These are phyloP conservation scores for Stachybotrys chartarum DNA, from an alignment of 2,329 filamentous ascomycete species.

Conservation along the genomic window DNA sequence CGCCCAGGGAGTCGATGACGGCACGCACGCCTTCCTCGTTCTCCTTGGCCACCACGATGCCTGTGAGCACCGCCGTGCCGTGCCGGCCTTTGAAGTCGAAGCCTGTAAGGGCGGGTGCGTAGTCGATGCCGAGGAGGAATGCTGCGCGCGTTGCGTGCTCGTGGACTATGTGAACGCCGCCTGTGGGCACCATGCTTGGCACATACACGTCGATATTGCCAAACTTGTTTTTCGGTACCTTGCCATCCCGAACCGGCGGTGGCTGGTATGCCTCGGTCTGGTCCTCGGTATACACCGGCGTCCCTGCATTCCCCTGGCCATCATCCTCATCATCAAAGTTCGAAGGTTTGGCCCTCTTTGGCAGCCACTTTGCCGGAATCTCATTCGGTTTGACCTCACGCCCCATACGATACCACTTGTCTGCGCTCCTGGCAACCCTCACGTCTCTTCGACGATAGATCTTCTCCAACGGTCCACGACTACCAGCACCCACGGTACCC, in stretches of 20 bases:
- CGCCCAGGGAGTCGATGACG: slow-evolving; percentile 60
- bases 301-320: slow-evolving; percentile 30
- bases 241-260: slow-evolving; percentile 66
- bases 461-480: slow-evolving; percentile 57
- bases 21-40: slow-evolving; percentile 64
- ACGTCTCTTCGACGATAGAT: slow-evolving; percentile 82
- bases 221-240: slow-evolving; percentile 83
- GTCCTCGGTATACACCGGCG: slow-evolving; percentile 51
- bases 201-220: slow-evolving; percentile 94
- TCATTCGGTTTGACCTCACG: slow-evolving; percentile 71
- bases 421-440: slow-evolving; percentile 65
- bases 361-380: slow-evolving; percentile 72
- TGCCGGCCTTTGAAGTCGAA: slow-evolving; percentile 83
- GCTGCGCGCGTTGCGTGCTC: slow-evolving; percentile 63
- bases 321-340: slow-evolving; percentile 19
- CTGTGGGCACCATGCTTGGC: slow-evolving; percentile 79
- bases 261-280: slow-evolving; percentile 70
- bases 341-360: slow-evolving; percentile 33
- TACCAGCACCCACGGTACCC: slow-evolving; percentile 69
- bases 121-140: slow-evolving; percentile 71
- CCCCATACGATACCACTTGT: slow-evolving; percentile 88
- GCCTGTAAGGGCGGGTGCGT: slow-evolving; percentile 80
- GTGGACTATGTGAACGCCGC: slow-evolving; percentile 64
- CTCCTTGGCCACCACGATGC: slow-evolving; percentile 68
- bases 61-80: slow-evolving; percentile 76